These are phyloP conservation scores for Paraconiothyrium sp. DNA, from an alignment of 2,329 filamentous ascomycete species.

Conservation along the genomic window DNA sequence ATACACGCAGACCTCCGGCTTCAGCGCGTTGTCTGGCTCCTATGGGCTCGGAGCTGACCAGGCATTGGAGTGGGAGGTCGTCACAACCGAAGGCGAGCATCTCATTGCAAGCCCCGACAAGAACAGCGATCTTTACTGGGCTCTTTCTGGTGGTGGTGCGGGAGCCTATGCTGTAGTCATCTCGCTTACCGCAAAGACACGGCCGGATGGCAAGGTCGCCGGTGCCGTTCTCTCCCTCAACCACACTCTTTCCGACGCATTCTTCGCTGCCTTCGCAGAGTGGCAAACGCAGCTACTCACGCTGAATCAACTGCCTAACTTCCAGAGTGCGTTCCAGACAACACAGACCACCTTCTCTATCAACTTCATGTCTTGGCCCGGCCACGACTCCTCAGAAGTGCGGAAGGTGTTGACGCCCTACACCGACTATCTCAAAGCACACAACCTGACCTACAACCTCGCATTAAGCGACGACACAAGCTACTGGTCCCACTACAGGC, in stretches of 20 bases:
- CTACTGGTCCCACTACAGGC: constrained; percentile 10
- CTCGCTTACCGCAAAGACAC: constrained; percentile 25
- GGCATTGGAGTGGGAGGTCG: constrained; percentile 41
- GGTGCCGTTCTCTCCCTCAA: constrained; percentile 12
- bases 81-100: constrained; percentile 41
- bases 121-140: constrained; percentile 50
- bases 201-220: constrained; percentile 15
- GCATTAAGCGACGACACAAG: not conserved
- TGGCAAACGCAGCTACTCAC: not conserved
- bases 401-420: not conserved
- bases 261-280: constrained; percentile 9
- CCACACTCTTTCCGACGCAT: constrained; percentile 7
- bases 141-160: constrained; percentile 41
- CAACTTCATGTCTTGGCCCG: too few species aligned
- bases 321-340: too few species aligned
- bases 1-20: constrained; percentile 43
- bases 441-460: constrained; percentile 9
- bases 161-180: constrained; percentile 31
- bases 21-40: constrained; percentile 20
- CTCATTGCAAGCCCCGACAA: constrained; percentile 39
- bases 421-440: constrained; percentile 14
- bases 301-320: too few species aligned
- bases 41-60: constrained; percentile 45
- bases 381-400: too few species aligned
- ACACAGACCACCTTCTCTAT: too few species aligned